Evolutionary conservation across 306 rosid genomes (phyloP).

Genomic region (Senna tora): DNA sequence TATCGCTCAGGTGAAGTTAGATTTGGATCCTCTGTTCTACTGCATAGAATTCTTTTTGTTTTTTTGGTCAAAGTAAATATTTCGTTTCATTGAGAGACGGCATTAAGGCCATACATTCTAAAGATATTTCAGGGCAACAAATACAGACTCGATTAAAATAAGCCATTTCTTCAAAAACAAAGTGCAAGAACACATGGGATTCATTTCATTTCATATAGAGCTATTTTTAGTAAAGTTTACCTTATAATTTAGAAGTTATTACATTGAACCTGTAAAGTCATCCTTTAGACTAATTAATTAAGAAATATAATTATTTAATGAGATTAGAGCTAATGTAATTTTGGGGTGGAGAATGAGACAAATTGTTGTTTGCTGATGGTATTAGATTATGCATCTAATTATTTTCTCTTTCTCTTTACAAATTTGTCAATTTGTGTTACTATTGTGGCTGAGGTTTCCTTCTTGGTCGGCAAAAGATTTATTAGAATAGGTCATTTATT

Average conservation of each 20-base stretch:
- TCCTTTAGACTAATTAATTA: neutral
- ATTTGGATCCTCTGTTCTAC: neutral
- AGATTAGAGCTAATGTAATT: neutral
- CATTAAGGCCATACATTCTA: too few relatives aligned
- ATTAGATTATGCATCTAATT: neutral
- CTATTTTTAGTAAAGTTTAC: neutral
- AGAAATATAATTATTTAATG: neutral
- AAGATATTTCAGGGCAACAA: too few relatives aligned
- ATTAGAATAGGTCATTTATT: neutral
- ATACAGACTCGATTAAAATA: too few relatives aligned
- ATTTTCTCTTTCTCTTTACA: neutral
- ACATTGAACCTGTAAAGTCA: neutral
- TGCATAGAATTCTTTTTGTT: too few relatives aligned
- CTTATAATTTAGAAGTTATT: neutral
- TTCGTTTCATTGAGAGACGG: too few relatives aligned
- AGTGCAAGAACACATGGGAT: too few relatives aligned
- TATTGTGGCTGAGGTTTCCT: neutral
- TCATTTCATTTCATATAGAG: too few relatives aligned
- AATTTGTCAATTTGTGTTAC: neutral
- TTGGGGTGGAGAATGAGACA: neutral
- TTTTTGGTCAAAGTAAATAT: too few relatives aligned
- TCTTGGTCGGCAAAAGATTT: neutral
- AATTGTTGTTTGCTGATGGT: neutral
- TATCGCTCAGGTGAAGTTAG: constrained; percentile 54
- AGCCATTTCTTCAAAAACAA: too few relatives aligned